Percentiles rank a stretch among this genome's conserved stretches.
Evolutionary conservation across 2,329 filamentous ascomycete genomes (phyloP).

Genomic region (Colletotrichum endophyticum): DNA sequence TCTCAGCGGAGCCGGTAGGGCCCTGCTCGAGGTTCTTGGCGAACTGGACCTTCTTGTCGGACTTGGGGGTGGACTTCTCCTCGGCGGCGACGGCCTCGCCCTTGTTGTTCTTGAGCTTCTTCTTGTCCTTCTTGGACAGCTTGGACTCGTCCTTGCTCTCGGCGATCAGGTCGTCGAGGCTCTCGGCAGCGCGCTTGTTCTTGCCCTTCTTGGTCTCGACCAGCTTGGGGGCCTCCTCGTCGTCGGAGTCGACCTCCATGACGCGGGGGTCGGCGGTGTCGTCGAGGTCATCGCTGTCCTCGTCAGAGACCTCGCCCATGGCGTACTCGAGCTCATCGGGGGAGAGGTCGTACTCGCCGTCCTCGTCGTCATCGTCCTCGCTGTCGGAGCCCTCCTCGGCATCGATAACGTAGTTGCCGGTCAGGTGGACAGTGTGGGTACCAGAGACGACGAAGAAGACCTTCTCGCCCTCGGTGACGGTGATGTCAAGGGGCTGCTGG

Average conservation of each 20-base stretch:
- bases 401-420: conserved; percentile 91
- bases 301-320: conserved; percentile 75
- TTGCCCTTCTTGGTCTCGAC: conserved; percentile 71
- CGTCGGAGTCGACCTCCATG: conserved; percentile 81
- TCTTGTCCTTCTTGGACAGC: conserved; percentile 94
- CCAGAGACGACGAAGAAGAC: conserved; percentile 93
- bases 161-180: conserved; percentile 84
- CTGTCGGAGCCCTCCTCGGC: conserved; percentile 68
- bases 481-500: conserved; percentile 95
- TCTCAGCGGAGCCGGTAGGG: conserved; percentile 73
- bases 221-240: conserved; percentile 73
- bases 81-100: conserved; percentile 77
- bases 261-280: conserved; percentile 80
- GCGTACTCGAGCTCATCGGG: conserved; percentile 80
- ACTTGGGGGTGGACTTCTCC: conserved; percentile 61
- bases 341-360: conserved; percentile 81
- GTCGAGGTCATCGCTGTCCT: conserved; percentile 79
- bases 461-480: conserved; percentile 84
- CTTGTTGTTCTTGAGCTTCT: conserved; percentile 99
- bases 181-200: conserved; percentile 89
- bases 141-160: conserved; percentile 75
- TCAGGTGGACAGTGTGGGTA: conserved; percentile 89
- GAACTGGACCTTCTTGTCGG: conserved; percentile 97
- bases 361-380: conserved; percentile 67
- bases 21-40: conserved; percentile 99